phyloP scores from a whole-genome alignment of 2,329 filamentous ascomycete genomes.

The Botrytis cinerea region DNA sequence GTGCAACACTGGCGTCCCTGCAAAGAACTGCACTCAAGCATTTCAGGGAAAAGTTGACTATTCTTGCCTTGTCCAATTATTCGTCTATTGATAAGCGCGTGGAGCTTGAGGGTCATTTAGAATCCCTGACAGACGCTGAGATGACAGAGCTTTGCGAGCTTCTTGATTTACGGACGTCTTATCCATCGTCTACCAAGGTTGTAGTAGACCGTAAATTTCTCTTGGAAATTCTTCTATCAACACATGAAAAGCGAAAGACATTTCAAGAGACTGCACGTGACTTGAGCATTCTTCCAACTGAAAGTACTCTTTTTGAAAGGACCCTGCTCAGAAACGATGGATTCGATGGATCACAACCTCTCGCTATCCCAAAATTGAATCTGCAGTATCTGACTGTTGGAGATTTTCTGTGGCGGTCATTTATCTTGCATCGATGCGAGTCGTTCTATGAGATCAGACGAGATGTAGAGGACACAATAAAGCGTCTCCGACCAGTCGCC shows the following conservation, averaged over 20 bases:
- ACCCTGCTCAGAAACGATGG: slow-evolving; percentile 77
- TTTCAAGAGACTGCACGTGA: slow-evolving; percentile 78
- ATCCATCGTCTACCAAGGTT: slow-evolving; percentile 71
- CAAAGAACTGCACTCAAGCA: slow-evolving; percentile 77
- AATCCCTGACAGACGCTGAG: slow-evolving; percentile 72
- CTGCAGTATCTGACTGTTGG: slow-evolving; percentile 92
- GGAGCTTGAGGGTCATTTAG: slow-evolving; percentile 76
- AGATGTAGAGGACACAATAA: slow-evolving; percentile 81
- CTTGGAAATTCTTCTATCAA: slow-evolving; percentile 71
- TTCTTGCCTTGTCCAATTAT: slow-evolving; percentile 90
- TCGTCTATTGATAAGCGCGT: slow-evolving; percentile 78
- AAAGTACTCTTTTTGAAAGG: slow-evolving; percentile 76
- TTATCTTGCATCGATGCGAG: slow-evolving; percentile 85
- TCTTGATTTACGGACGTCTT: slow-evolving; percentile 79
- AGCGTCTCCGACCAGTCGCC: slow-evolving; percentile 71
- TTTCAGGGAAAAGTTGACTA: slow-evolving; percentile 88
- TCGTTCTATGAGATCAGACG: slow-evolving; percentile 92
- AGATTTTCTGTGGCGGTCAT: slow-evolving; percentile 95
- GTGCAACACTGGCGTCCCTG: slow-evolving; percentile 71
- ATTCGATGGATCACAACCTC: slow-evolving; percentile 82
- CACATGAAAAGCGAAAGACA: slow-evolving; percentile 74
- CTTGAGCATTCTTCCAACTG: slow-evolving; percentile 80
- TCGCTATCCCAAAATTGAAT: slow-evolving; percentile 92
- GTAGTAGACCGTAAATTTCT: slow-evolving; percentile 63
- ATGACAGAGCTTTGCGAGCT: slow-evolving; percentile 66